phyloP scores from a whole-genome alignment of 805 yeast genomes.

The Kregervanrija pseudodelftensis region DNA sequence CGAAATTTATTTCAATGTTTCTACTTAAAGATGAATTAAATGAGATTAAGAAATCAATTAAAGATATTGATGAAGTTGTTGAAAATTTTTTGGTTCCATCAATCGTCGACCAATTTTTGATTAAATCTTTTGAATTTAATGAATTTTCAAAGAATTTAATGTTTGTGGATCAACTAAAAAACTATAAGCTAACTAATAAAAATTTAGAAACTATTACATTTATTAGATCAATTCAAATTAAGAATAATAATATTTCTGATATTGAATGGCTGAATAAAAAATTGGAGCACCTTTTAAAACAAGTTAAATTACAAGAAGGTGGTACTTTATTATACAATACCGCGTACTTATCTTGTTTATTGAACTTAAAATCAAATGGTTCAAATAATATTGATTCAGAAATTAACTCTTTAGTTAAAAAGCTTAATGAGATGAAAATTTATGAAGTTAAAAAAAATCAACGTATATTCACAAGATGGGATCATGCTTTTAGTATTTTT shows the following conservation, averaged over 20 bases:
- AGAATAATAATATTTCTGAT: conserved; percentile 5
- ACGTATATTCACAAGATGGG: too few species aligned
- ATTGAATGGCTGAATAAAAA: conserved; percentile 14
- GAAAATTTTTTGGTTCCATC: conserved; percentile 16
- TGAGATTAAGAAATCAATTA: conserved; percentile 10
- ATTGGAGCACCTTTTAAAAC: conserved; percentile 10
- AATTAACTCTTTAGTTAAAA: too few species aligned
- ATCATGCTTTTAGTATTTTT: conserved; percentile 8
- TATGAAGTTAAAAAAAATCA: too few species aligned
- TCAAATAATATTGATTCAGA: too few species aligned
- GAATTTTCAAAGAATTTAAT: conserved; percentile 11
- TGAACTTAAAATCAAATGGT: neutral
- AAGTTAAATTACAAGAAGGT: conserved; percentile 4
- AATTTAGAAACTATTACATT: conserved; percentile 20
- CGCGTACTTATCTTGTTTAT: conserved; percentile 1
- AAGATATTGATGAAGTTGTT: conserved; percentile 11
- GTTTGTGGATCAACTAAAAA: conserved; percentile 15
- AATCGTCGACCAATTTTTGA: conserved; percentile 19
- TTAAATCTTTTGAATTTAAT: conserved; percentile 21
- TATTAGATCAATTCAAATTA: conserved; percentile 18
- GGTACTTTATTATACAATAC: conserved; percentile 1
- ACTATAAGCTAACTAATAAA: conserved; percentile 13
- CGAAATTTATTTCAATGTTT: conserved; percentile 19
- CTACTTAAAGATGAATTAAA: conserved; percentile 19
- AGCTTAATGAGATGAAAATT: too few species aligned